Evolutionary conservation across 2,329 filamentous ascomycete genomes (phyloP).

Genomic region (Eutypella sp.): DNA sequence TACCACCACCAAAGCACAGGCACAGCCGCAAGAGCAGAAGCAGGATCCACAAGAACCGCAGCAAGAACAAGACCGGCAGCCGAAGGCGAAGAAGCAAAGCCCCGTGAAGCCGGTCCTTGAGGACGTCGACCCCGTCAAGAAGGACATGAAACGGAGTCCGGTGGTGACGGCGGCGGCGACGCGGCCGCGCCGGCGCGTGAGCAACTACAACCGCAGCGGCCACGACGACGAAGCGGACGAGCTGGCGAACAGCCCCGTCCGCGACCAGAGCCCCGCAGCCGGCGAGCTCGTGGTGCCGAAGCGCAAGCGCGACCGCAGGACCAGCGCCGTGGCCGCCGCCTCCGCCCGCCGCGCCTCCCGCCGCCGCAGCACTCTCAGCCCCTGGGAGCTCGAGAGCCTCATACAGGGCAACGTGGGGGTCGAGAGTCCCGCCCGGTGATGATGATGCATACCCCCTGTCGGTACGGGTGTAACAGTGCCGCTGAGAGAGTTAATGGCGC

Average conservation of each 20-base stretch:
- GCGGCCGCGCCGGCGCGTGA: not conserved
- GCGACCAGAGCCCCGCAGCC: not conserved
- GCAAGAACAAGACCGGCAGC: not conserved
- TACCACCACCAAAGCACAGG: not conserved
- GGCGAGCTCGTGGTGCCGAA: conserved; percentile 27
- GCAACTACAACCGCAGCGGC: not conserved
- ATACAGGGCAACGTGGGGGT: conserved; percentile 47
- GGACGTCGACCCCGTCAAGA: conserved; percentile 23
- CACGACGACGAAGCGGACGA: conserved; percentile 1
- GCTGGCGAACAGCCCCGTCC: not conserved
- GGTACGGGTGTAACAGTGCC: no score
- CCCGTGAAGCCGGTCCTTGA: conserved; percentile 11
- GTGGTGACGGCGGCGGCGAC: not conserved
- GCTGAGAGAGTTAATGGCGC: no score
- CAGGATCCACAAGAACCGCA: not conserved
- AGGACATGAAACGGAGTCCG: conserved; percentile 4
- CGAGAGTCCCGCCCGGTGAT: conserved; percentile 11
- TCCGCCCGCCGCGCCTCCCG: conserved; percentile 40
- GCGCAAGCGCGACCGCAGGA: conserved; percentile 48
- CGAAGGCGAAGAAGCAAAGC: not conserved
- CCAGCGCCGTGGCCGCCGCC: conserved; percentile 37
- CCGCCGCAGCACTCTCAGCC: conserved; percentile 69
- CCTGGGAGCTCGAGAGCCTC: conserved; percentile 67
- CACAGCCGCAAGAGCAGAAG: not conserved
- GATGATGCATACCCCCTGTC: no score